Conservation (phyloP, 805 yeast genomes). For the Nadsonia fulvescens region DNA sequence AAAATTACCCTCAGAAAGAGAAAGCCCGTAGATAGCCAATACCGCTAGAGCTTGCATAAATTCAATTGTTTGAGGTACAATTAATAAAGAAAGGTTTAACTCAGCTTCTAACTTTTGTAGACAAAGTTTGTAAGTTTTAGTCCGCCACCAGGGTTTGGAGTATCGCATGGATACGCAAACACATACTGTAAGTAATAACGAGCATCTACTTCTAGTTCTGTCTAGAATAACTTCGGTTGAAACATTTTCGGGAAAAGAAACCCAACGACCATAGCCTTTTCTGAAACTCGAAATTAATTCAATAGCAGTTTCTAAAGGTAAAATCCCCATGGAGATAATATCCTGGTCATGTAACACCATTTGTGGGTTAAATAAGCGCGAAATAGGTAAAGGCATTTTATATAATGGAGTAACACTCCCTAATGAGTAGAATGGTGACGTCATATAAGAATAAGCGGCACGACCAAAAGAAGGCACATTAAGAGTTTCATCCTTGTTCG, state of each 20-base stretch:
- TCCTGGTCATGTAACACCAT: constrained; percentile 23
- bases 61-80: constrained; percentile 32
- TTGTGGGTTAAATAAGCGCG: constrained; percentile 18
- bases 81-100: constrained; percentile 26
- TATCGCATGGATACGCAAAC: constrained; percentile 47
- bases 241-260: constrained; percentile 41
- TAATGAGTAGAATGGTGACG: constrained; percentile 29
- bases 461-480: constrained; percentile 17
- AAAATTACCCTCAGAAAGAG: constrained; percentile 34
- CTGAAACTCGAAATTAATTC: constrained; percentile 39
- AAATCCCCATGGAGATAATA: constrained; percentile 30
- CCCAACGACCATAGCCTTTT: constrained; percentile 61
- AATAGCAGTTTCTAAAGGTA: constrained; percentile 30
- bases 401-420: constrained; percentile 18
- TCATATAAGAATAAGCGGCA: constrained; percentile 22
- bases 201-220: constrained; percentile 29
- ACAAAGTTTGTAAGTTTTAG: constrained; percentile 25
- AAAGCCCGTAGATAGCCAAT: constrained; percentile 44
- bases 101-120: constrained; percentile 32
- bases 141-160: constrained; percentile 23
- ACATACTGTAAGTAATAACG: constrained; percentile 48
- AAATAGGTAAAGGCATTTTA: constrained; percentile 22
- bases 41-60: constrained; percentile 53
- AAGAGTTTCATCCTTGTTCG: constrained; percentile 4
- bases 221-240: constrained; percentile 31